Percentiles rank a stretch among this genome's conserved stretches.
Evolutionary conservation across 1,284 basidiomycete species (phyloP).

Genomic region (Grifola frondosa): DNA sequence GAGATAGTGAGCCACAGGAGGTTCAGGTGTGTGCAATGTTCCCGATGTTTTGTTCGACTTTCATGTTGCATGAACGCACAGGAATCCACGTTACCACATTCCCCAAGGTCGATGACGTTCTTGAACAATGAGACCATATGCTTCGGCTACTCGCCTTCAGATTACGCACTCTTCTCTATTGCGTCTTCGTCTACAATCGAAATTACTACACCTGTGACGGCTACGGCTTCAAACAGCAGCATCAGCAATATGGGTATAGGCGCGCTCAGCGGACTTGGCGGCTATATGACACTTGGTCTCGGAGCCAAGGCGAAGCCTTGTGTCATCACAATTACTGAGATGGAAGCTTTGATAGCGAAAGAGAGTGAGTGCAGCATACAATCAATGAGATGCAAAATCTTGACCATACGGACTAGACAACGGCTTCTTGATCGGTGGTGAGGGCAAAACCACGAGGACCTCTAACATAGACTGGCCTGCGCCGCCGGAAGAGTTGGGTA

Average conservation of each 20-base stretch:
- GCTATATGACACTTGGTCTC: conserved; percentile 85
- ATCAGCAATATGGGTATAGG: conserved; percentile 58
- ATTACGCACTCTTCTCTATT: conserved; percentile 75
- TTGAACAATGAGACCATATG: conserved; percentile 63
- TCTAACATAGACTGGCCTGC: conserved; percentile 74
- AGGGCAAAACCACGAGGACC: conserved; percentile 64
- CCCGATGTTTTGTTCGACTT: neutral
- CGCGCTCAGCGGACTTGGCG: conserved; percentile 77
- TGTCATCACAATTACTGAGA: conserved; percentile 59
- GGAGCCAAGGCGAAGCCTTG: conserved; percentile 73
- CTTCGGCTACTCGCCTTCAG: conserved; percentile 76
- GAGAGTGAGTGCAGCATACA: conserved; percentile 60
- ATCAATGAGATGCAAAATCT: neutral
- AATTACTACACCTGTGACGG: conserved; percentile 49
- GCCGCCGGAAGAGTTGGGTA: conserved; percentile 81
- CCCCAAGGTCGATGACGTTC: conserved; percentile 75
- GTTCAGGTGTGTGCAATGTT: conserved; percentile 51
- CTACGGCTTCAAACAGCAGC: conserved; percentile 39
- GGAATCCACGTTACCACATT: conserved; percentile 85
- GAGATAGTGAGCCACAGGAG: conserved; percentile 79
- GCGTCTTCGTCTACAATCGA: conserved; percentile 57
- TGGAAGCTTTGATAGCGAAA: conserved; percentile 74
- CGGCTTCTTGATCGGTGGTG: conserved; percentile 70
- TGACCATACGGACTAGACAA: conserved; percentile 47
- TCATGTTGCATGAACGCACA: conserved; percentile 35